Evolutionary conservation across 495 filamentous ascomycete genomes (phyloP), one percentile per base, ranked within the genome.

Genomic region (Xylaria flabelliformis): DNA sequence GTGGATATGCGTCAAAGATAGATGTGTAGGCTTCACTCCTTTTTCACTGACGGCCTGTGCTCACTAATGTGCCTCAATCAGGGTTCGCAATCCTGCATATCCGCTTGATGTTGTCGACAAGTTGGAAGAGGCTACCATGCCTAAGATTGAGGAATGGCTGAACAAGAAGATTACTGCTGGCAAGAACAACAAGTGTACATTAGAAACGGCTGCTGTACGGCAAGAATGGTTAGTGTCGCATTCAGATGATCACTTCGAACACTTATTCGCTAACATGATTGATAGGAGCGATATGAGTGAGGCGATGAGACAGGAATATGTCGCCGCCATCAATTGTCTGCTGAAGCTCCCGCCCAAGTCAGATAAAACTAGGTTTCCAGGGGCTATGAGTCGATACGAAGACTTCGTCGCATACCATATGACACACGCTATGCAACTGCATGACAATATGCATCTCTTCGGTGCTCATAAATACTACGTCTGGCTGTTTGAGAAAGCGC

Each of bases 391-490:
- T 70, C 84, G 87, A 2, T 85, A 80, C 19, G 86, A 89, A 73
- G 88, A 90, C 67, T 90, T 88, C 70, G 85, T 87, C 48, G 84
- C 84, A 70, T 86, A 75, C 65, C 85, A 86, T 61, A 80, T 80
- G 73, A 81, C 80, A 32, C 76, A 78, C 67, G 86, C 84, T 0
- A 81, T 81, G 12, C 81, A 85, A 73, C 81, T 89, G 64, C 88
- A 88, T 72, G 82, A 85, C 66, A 86, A 84, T 12, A 87, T 86
- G 17, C 86, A 89, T 71, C 88, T 94, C 76, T 83, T 93, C 42
- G 80, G 87, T 8, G 93, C 90, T 81, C 92, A 94, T 80, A 85
- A 89, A 48, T 90, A 92, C 77, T 93, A 88, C 76, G 83, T 89
- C 72, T 88, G 79, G 74, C 80, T 83, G 13, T 93, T 89, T 75